Percentiles rank a stretch among this genome's conserved stretches.
Conservation (phyloP, 2,329 filamentous ascomycete species). For the Fusarium sublunatum region DNA sequence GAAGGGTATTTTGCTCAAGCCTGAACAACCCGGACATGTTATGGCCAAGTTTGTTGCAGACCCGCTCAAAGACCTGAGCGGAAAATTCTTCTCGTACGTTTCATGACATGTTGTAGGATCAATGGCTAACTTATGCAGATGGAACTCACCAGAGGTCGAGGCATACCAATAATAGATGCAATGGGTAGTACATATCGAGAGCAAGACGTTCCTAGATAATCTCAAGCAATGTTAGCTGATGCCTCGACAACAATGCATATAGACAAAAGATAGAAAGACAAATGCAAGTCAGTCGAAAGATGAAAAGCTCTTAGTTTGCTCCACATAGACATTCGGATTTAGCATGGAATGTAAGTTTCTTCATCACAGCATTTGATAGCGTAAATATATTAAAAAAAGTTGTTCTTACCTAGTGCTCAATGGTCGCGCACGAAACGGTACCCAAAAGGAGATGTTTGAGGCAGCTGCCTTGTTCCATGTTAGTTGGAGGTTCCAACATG, state of each 20-base stretch:
- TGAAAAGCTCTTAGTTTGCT: slow-evolving; percentile 81
- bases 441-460: neutral
- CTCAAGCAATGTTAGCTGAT: slow-evolving; percentile 44
- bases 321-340: slow-evolving; percentile 76
- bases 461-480: slow-evolving; percentile 17
- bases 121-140: slow-evolving; percentile 47
- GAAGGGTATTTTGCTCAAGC: slow-evolving; percentile 77
- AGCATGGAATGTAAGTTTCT: slow-evolving; percentile 78
- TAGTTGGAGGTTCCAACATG: slow-evolving; percentile 12
- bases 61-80: slow-evolving; percentile 75
- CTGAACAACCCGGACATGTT: slow-evolving; percentile 86
- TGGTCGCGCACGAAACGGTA: neutral
- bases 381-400: slow-evolving; percentile 23
- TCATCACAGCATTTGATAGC: slow-evolving; percentile 67
- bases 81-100: slow-evolving; percentile 77
- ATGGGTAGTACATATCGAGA: neutral
- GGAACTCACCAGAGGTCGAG: slow-evolving; percentile 60
- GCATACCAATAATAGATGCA: slow-evolving; percentile 59
- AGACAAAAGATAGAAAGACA: slow-evolving; percentile 40
- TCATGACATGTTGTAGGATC: neutral
- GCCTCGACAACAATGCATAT: slow-evolving; percentile 17
- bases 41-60: slow-evolving; percentile 81
- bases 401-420: slow-evolving; percentile 44
- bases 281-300: slow-evolving; percentile 78
- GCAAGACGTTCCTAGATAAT: slow-evolving; percentile 24